A percentile compares a stretch with the other conserved stretches of the same genome.
Conservation (phyloP, 2,329 filamentous ascomycete species). For the Fonsecaea erecta region DNA sequence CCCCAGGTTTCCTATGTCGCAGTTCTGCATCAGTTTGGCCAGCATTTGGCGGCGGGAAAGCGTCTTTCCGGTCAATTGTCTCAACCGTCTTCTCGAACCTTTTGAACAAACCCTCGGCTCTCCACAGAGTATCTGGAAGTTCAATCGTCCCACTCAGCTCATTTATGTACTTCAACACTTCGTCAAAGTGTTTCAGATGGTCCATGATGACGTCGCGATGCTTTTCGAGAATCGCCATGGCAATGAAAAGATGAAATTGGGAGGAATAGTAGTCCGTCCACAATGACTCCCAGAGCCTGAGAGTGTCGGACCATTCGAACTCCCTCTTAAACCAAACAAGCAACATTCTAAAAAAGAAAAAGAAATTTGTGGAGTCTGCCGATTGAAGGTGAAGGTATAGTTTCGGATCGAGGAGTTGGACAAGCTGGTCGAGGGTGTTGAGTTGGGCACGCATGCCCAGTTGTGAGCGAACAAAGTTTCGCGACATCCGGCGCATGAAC, state of each 20-base stretch:
- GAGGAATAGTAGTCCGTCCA: slow-evolving; percentile 93
- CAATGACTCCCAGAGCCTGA: slow-evolving; percentile 86
- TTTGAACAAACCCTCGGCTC: slow-evolving; percentile 85
- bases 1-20: slow-evolving; percentile 25
- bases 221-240: slow-evolving; percentile 91
- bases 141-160: slow-evolving; percentile 94
- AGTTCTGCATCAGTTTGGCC: slow-evolving; percentile 21
- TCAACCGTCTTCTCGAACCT: slow-evolving; percentile 88
- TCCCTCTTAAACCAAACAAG: slow-evolving; percentile 99
- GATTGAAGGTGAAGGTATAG: slow-evolving; percentile 87
- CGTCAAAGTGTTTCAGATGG: slow-evolving; percentile 91
- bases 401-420: slow-evolving; percentile 94
- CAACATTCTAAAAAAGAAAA: slow-evolving; percentile 98
- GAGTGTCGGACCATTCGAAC: slow-evolving; percentile 84
- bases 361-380: slow-evolving; percentile 97
- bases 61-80: slow-evolving; percentile 86
- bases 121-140: slow-evolving; percentile 79
- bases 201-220: slow-evolving; percentile 96
- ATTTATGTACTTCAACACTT: slow-evolving; percentile 97
- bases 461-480: slow-evolving; percentile 94
- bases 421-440: slow-evolving; percentile 86
- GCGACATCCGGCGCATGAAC: slow-evolving; percentile 98
- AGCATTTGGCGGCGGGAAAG: slow-evolving; percentile 68
- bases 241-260: slow-evolving; percentile 93
- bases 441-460: slow-evolving; percentile 95